A percentile compares a stretch with the other conserved stretches of the same genome.
These are phyloP conservation scores for Juglanconis sp. DNA, from an alignment of 2,329 filamentous ascomycete genomes.

Conservation along the genomic window DNA sequence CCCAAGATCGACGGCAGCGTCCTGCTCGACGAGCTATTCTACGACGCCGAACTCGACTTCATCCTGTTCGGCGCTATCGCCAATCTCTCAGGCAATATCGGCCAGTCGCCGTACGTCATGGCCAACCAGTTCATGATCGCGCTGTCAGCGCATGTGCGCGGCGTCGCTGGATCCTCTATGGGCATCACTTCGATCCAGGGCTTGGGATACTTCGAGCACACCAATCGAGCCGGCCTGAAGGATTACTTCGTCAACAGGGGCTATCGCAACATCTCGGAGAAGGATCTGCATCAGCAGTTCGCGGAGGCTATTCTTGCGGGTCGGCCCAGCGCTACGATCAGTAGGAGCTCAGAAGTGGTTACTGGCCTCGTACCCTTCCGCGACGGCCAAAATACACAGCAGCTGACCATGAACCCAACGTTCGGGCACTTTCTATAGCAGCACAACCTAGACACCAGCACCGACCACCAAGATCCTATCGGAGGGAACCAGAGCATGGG, in stretches of 20 bases:
- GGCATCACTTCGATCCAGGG: conserved; percentile 38
- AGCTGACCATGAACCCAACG: too few species aligned
- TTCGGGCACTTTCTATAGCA: too few species aligned
- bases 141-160: conserved; percentile 30
- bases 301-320: too few species aligned
- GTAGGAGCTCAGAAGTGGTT: too few species aligned
- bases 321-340: too few species aligned
- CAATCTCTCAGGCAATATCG: conserved; percentile 24
- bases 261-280: conserved; percentile 27
- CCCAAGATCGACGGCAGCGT: conserved; percentile 26
- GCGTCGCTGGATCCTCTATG: conserved; percentile 35
- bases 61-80: conserved; percentile 28
- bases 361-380: too few species aligned
- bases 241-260: too few species aligned
- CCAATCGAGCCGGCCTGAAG: neutral
- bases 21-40: conserved; percentile 13
- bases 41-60: conserved; percentile 23
- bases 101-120: conserved; percentile 40
- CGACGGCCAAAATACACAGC: too few species aligned
- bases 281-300: too few species aligned
- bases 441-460: too few species aligned
- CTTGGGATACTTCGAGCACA: conserved; percentile 35
- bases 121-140: conserved; percentile 38
- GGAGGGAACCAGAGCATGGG: too few species aligned
- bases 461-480: too few species aligned